Base-by-base conservation (phyloP, 148 eudicot species). In the Oxyria digyna region DNA sequence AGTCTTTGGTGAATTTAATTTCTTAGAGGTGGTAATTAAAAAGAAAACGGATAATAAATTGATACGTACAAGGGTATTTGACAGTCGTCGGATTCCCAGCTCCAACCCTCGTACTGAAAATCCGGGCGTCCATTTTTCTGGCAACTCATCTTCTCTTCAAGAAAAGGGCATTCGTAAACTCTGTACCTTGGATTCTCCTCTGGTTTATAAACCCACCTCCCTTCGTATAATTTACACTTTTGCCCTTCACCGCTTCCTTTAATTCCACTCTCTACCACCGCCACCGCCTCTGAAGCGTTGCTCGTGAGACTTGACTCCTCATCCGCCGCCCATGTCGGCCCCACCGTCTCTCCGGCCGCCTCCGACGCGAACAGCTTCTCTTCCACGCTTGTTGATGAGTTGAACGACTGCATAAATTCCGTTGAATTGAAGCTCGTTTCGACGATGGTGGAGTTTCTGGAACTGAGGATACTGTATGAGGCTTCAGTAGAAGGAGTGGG, bases 91-190 rank as follows among this genome's bases (percentile, higher is more conserved):
- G 82, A 75, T 72, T 82, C 84, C 88, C 88, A 85, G 66, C 48
- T 76, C 88, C 88, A 85, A 3, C 68, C 55, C 59, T 77, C 57
- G 4, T 82, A 82, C 18, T 45, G 81, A 3, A 48, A 71, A 78
- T 85, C 88, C 1, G 84, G 84, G 69, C 88, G 68, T n/a, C 88
- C 88, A 37, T 82, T 82, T 40, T 63, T 78, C 55, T 26, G 81
- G 72, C 88, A 85, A n/a, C 82, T 80, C 73, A 82, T 81, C 69
- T 82, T 81, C 55, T 82, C 81, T 17, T 83, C 82, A 3, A 85
- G 75, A 12, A 82, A 85, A 0, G 85, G 85, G 32, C 85, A 85
- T 15, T 23, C 26, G 11, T 5, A 32, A 0, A 74, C 35, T 14
- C 77, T 8, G 54, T 85, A 85, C 1, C 32, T 23, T 14, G 76